Conservation (phyloP, 1,284 basidiomycete species). For the Blastosporella zonata region DNA sequence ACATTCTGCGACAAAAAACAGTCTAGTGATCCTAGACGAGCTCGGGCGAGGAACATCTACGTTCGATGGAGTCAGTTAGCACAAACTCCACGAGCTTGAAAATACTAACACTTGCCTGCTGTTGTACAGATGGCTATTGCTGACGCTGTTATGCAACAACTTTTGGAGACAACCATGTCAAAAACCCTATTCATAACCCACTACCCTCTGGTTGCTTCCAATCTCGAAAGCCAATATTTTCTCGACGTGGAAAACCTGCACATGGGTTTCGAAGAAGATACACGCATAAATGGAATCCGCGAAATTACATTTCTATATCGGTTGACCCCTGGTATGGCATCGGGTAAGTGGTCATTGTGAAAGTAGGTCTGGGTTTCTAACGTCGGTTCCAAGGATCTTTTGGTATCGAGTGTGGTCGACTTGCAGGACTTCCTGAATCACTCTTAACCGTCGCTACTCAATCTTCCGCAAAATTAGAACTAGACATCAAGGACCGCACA, state of each 20-base stretch:
- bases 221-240: constrained; percentile 53
- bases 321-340: constrained; percentile 69
- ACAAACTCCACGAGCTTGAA: background rate
- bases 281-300: constrained; percentile 63
- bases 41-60: constrained; percentile 84
- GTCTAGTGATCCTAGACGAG: constrained; percentile 86
- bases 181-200: constrained; percentile 95
- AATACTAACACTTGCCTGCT: background rate
- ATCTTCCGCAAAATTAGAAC: constrained; percentile 57
- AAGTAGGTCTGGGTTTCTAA: background rate
- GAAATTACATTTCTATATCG: constrained; percentile 86
- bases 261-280: constrained; percentile 78
- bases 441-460: constrained; percentile 61
- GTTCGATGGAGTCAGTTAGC: constrained; percentile 68
- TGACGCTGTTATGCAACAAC: constrained; percentile 72
- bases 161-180: constrained; percentile 61
- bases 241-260: constrained; percentile 72
- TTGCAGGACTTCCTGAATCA: constrained; percentile 75
- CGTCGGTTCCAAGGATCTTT: constrained; percentile 65
- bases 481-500: constrained; percentile 46
- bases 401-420: constrained; percentile 85
- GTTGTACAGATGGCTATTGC: constrained; percentile 85
- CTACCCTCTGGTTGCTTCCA: constrained; percentile 74
- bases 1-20: constrained; percentile 63
- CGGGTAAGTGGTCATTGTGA: constrained; percentile 38